Evolutionary conservation across 148 eudicot species (phyloP).

Genomic region (Polygonum maritimum): DNA sequence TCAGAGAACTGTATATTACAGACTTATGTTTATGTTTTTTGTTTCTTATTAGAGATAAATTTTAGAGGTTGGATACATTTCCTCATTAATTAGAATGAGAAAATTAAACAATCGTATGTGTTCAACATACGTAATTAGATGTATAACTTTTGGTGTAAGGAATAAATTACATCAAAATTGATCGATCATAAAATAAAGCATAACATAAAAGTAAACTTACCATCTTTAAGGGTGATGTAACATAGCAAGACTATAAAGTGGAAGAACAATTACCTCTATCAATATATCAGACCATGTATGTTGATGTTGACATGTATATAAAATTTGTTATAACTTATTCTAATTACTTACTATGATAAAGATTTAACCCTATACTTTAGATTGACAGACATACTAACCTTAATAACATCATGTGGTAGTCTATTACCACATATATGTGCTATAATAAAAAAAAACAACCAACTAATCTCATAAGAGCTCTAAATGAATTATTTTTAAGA

Average conservation of each 20-base stretch:
- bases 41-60: neutral
- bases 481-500: neutral
- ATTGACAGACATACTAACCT: neutral
- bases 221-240: neutral
- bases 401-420: neutral
- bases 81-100: neutral
- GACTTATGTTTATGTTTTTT: neutral
- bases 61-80: neutral
- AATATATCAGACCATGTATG: neutral
- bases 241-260: neutral
- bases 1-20: neutral
- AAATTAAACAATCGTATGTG: neutral
- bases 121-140: neutral
- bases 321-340: neutral
- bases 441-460: neutral
- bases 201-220: neutral
- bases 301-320: neutral
- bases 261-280: neutral
- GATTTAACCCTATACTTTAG: neutral
- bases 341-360: neutral
- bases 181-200: neutral
- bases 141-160: neutral
- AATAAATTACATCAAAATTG: neutral
- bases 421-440: neutral
- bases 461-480: neutral